Conservation (phyloP, 441 rosid species). For the Populus trichocarpa region DNA sequence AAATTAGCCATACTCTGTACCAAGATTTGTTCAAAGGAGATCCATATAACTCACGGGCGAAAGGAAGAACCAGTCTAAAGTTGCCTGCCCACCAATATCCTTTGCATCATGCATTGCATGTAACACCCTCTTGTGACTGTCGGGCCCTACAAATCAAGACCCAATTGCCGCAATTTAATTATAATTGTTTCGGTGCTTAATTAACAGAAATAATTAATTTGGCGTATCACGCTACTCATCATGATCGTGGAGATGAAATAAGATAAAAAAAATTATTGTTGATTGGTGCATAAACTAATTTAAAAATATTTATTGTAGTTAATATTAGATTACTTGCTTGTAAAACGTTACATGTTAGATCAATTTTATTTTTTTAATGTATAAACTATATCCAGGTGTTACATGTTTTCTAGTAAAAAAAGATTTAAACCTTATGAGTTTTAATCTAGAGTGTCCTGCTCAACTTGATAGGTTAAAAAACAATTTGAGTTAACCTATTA, state of each 20-base stretch:
- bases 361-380: too few relatives aligned
- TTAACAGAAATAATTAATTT: background rate
- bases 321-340: too few relatives aligned
- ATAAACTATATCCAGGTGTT: rapidly evolving
- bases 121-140: background rate
- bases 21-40: background rate
- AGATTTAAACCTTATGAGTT: rapidly evolving
- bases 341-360: too few relatives aligned
- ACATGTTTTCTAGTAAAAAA: too few relatives aligned
- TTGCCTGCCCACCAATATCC: background rate
- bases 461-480: too few relatives aligned
- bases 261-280: too few relatives aligned
- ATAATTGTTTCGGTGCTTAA: background rate
- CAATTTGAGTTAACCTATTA: rapidly evolving
- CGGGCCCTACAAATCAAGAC: background rate
- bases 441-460: rapidly evolving
- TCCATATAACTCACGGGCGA: background rate
- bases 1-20: too few relatives aligned
- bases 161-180: background rate
- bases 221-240: background rate
- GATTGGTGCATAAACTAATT: too few relatives aligned
- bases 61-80: background rate
- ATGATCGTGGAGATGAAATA: background rate
- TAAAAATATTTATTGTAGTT: too few relatives aligned
- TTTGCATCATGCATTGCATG: background rate